Conservation (phyloP, 129 eudicot species). For the Arctium lappa region DNA sequence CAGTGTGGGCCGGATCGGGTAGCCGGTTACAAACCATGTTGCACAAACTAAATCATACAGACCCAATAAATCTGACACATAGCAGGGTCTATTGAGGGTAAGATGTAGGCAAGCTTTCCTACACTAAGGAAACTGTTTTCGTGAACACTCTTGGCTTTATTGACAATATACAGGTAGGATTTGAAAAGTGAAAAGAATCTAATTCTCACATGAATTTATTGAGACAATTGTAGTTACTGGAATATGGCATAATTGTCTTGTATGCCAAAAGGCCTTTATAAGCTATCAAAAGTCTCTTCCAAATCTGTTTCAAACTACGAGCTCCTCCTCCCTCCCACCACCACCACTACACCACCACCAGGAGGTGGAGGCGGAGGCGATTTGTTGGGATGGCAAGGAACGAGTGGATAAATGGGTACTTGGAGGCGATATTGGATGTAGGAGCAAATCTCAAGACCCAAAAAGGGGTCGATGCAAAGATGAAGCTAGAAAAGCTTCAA, state of each 20-base stretch:
- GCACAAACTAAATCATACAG: not conserved
- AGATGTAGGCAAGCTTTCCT: not conserved
- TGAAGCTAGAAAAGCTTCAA: constrained; percentile 47
- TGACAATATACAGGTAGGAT: not conserved
- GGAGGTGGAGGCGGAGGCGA: constrained; percentile 3
- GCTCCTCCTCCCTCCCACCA: constrained; percentile 6
- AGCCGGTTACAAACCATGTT: not conserved
- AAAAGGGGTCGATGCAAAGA: constrained; percentile 43
- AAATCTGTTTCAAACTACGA: constrained; percentile 33
- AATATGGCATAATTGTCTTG: constrained; percentile 31
- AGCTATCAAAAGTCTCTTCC: constrained; percentile 24
- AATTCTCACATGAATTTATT: constrained; percentile 9
- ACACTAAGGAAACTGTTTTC: not conserved
- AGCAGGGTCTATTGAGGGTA: no score
- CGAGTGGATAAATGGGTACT: constrained; percentile 71
- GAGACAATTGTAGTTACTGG: constrained; percentile 3
- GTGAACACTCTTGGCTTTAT: not conserved
- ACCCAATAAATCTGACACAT: not conserved
- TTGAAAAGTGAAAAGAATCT: constrained; percentile 25
- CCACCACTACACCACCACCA: not conserved
- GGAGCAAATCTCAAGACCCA: constrained; percentile 43
- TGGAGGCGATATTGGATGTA: constrained; percentile 68
- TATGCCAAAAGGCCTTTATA: constrained; percentile 31
- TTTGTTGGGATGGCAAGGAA: constrained; percentile 45
- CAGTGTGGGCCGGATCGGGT: no score